Evolutionary conservation across 495 filamentous ascomycete genomes (phyloP).

Genomic region (Penicillium roqueforti): DNA sequence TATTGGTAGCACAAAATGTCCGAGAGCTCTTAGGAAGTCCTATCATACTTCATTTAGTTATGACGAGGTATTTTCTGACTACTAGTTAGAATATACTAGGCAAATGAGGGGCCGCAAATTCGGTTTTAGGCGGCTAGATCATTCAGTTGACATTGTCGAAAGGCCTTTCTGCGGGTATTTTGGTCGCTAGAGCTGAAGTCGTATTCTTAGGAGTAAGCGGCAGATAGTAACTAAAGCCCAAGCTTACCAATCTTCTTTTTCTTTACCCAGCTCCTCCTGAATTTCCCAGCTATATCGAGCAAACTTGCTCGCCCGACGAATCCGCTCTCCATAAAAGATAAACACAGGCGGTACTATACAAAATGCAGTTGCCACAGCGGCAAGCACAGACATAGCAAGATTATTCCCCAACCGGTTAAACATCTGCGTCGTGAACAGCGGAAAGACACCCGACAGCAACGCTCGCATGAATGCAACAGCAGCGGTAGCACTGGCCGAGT

Average conservation of each 20-base stretch:
- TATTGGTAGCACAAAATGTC: too few species aligned
- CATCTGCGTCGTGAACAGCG: slow-evolving; percentile 44
- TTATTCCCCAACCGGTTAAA: slow-evolving; percentile 42
- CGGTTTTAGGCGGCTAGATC: too few species aligned
- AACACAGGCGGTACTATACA: slow-evolving; percentile 44
- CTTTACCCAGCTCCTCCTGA: slow-evolving; percentile 31
- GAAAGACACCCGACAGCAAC: slow-evolving; percentile 41
- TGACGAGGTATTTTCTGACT: too few species aligned
- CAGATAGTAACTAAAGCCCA: too few species aligned
- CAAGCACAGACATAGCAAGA: slow-evolving; percentile 42
- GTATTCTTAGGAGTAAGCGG: slow-evolving; percentile 11
- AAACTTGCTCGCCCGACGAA: slow-evolving; percentile 45
- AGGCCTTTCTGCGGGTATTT: not conserved
- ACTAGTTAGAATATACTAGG: too few species aligned
- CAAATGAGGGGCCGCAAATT: too few species aligned
- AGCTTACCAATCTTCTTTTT: slow-evolving; percentile 20
- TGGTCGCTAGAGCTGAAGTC: slow-evolving; percentile 5
- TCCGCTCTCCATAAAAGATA: slow-evolving; percentile 36
- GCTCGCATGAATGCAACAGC: slow-evolving; percentile 45
- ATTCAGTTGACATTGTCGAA: too few species aligned
- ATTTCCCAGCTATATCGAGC: slow-evolving; percentile 42
- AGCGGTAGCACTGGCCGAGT: slow-evolving; percentile 49
- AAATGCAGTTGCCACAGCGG: slow-evolving; percentile 40
- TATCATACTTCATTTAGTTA: too few species aligned
- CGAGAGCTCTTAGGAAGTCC: too few species aligned